A percentile compares a stretch with the other conserved stretches of the same genome.
These are phyloP conservation scores for Lipomyces sp. DNA, from an alignment of 805 yeast species.

Conservation along the genomic window DNA sequence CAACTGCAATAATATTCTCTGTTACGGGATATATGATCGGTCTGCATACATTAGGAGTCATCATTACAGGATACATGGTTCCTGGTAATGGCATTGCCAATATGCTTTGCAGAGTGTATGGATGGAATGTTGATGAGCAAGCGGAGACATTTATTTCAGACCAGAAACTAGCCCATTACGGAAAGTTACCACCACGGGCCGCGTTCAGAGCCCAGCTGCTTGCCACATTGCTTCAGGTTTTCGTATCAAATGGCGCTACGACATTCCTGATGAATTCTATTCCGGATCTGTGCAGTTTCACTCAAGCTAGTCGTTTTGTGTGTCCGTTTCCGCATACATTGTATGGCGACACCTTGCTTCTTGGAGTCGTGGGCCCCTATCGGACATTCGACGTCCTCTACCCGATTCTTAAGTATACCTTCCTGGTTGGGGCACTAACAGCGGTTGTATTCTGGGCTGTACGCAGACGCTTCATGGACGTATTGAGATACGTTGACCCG, in stretches of 20 bases:
- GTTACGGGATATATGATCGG: slow-evolving; percentile 65
- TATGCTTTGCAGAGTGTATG: slow-evolving; percentile 64
- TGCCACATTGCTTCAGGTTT: slow-evolving; percentile 53
- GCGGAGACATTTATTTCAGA: slow-evolving; percentile 59
- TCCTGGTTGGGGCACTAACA: slow-evolving; percentile 59
- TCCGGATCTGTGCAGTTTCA: slow-evolving; percentile 50
- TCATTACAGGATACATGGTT: slow-evolving; percentile 22
- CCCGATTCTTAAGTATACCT: slow-evolving; percentile 60
- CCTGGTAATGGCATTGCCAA: slow-evolving; percentile 42
- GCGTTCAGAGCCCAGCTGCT: slow-evolving; percentile 59
- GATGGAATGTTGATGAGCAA: slow-evolving; percentile 58
- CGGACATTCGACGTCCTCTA: slow-evolving; percentile 61
- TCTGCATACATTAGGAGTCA: slow-evolving; percentile 46
- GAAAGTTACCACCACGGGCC: slow-evolving; percentile 65
- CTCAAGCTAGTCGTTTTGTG: slow-evolving; percentile 53
- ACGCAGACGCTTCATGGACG: slow-evolving; percentile 46
- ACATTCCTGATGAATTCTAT: slow-evolving; percentile 39
- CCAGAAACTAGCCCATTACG: slow-evolving; percentile 67
- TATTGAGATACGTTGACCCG: slow-evolving; percentile 59
- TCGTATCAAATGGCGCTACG: slow-evolving; percentile 50
- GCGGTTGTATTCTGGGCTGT: slow-evolving; percentile 50
- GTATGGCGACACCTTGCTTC: slow-evolving; percentile 60
- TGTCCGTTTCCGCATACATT: slow-evolving; percentile 55
- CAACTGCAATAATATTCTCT: slow-evolving; percentile 65
- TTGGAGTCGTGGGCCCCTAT: slow-evolving; percentile 70